A percentile compares a stretch with the other conserved stretches of the same genome.
Conservation (phyloP, 1,139 yeast genomes). For the Starmera stellimalicola region DNA sequence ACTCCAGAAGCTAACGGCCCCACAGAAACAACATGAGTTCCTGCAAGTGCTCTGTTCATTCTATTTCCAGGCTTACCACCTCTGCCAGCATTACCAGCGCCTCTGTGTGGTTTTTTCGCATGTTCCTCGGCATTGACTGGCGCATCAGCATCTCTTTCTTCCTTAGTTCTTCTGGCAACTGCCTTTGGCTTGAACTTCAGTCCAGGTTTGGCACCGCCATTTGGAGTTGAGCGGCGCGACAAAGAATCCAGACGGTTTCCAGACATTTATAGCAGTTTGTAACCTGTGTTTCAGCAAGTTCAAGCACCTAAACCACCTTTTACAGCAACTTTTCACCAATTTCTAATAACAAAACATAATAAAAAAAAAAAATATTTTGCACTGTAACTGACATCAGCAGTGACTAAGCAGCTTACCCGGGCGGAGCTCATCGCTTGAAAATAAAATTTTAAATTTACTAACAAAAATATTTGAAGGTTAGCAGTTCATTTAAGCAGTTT, state of each 20-base stretch:
- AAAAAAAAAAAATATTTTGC: too few relatives aligned
- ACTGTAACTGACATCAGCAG: too few relatives aligned
- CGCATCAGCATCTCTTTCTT: constrained; percentile 72
- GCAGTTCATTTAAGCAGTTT: background rate
- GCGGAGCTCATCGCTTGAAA: constrained; percentile 5
- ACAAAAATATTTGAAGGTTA: constrained; percentile 1
- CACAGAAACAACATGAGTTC: constrained; percentile 59
- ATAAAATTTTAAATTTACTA: constrained; percentile 5
- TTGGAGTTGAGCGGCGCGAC: constrained; percentile 19
- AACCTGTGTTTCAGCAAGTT: too few relatives aligned
- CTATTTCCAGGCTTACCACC: constrained; percentile 33
- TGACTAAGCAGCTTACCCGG: too few relatives aligned
- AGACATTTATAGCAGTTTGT: too few relatives aligned
- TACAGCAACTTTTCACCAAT: too few relatives aligned
- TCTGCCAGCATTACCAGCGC: constrained; percentile 21
- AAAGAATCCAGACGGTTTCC: constrained; percentile 26
- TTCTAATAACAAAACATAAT: too few relatives aligned
- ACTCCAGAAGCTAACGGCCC: constrained; percentile 70
- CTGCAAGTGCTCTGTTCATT: constrained; percentile 36
- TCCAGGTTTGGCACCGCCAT: constrained; percentile 32
- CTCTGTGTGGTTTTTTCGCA: constrained; percentile 14
- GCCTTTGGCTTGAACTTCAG: constrained; percentile 73
- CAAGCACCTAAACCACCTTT: too few relatives aligned
- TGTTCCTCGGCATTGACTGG: constrained; percentile 29
- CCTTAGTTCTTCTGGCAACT: constrained; percentile 73